Base-by-base conservation (phyloP, 1,139 yeast species). In the Candida glucosophila region DNA sequence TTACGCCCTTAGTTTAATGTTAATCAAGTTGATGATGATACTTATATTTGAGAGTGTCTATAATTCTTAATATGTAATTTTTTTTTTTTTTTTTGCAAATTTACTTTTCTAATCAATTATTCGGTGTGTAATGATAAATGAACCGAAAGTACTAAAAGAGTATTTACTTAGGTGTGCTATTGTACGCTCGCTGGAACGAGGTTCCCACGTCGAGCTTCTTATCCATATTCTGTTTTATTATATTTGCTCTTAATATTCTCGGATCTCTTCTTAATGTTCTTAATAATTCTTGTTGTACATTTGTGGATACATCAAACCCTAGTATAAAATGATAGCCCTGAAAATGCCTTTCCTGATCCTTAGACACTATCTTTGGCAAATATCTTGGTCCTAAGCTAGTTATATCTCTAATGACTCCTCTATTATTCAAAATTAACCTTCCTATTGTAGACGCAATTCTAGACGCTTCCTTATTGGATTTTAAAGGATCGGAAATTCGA, bases 351-450 rank as follows among this genome's bases (percentile, higher is more conserved):
- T 86, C 95, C 49, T 88, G 93, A 47, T 85, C 86, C 49, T 82
- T 83, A 41, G 77, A 74, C 55, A 83, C 69, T 37, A 88, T 73
- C 40, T 75, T 77, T 11, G 97, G 96, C 31, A 90, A 67, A 20
- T 77, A 77, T 34, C 73, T 70, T 25, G 77, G 70, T 2, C 96
- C 96, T 54, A 86, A 58, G 37, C 88, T 79, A 28, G 81, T 72
- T 28, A 88, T 73, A 36, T 75, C 77, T 49, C 97, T 72, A 23
- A 90, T 75, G 11, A 90, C 86, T 27, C 98, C 98, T 67, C 95
- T 82, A 53, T 90, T 86, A 36, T 77, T 73, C 34, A 90, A 70
- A 22, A 90, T 73, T 47, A 85, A 65, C 47, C 75, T 79, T 12
- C 97, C 97, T 17, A 86, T 68, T 5, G 93, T 82, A 12, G 77